Percentiles rank a stretch among this genome's conserved stretches.
Conservation (phyloP, 345 rosid genomes). For the Salix exigua region DNA sequence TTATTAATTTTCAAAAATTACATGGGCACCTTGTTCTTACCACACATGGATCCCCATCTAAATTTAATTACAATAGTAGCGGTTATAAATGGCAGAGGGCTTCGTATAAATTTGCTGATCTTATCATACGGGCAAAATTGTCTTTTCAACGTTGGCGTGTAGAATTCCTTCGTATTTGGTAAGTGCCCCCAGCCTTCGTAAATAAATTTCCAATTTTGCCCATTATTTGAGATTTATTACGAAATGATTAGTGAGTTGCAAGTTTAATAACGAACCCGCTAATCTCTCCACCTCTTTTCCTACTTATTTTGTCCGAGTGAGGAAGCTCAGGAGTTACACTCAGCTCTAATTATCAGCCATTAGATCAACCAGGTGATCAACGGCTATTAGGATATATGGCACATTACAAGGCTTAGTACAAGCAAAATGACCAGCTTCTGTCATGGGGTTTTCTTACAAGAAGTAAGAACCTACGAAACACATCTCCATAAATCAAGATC, state of each 20-base stretch:
- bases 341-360: constrained; percentile 32
- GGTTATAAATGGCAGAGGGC: not conserved
- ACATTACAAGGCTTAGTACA: constrained; percentile 32
- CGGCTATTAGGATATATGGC: constrained; percentile 30
- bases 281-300: constrained; percentile 34
- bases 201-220: constrained; percentile 11
- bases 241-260: constrained; percentile 22
- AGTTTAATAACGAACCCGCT: constrained; percentile 39
- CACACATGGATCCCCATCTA: not conserved
- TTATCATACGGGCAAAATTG: not conserved
- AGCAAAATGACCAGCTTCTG: constrained; percentile 32
- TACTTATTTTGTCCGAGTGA: constrained; percentile 23
- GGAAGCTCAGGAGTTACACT: constrained; percentile 60
- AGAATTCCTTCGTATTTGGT: not conserved
- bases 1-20: constrained; percentile 3
- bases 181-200: not conserved
- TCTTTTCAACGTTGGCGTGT: not conserved
- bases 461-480: not conserved
- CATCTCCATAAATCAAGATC: constrained; percentile 23
- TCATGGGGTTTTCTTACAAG: constrained; percentile 22
- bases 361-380: constrained; percentile 35
- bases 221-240: not conserved
- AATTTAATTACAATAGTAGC: not conserved
- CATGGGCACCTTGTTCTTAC: not conserved
- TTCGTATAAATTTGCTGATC: not conserved